phyloP scores from a whole-genome alignment of 257 asterid genomes.

The Solanum pennellii region DNA sequence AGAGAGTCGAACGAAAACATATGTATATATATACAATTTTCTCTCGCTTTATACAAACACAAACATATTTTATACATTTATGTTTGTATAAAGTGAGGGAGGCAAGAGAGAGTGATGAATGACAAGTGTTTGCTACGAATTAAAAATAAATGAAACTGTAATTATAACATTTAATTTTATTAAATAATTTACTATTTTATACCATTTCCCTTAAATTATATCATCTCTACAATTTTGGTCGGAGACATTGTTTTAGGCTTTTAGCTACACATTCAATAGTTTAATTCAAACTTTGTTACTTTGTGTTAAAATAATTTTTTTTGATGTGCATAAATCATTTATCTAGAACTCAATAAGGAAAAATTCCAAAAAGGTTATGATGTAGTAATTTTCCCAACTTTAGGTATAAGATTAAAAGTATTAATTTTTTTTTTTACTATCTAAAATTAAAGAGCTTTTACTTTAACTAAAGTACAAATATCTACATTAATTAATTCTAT shows the following conservation, averaged over 20 bases:
- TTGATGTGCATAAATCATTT: background rate
- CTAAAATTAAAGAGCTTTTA: background rate
- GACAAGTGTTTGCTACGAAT: too few relatives aligned
- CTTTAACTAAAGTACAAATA: background rate
- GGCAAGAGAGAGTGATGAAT: too few relatives aligned
- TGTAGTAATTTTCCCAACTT: background rate
- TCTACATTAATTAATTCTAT: background rate
- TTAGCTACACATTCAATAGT: background rate
- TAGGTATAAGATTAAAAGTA: background rate
- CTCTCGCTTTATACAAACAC: too few relatives aligned
- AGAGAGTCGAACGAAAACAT: too few relatives aligned
- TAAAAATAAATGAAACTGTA: too few relatives aligned
- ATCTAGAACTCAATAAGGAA: background rate
- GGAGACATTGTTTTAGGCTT: background rate
- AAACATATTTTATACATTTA: too few relatives aligned
- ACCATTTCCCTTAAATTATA: too few relatives aligned
- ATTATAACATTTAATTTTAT: too few relatives aligned
- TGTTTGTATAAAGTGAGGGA: too few relatives aligned
- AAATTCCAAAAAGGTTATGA: background rate
- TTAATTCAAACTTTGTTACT: background rate
- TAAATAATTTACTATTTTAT: too few relatives aligned
- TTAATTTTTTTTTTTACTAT: background rate
- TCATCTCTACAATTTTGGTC: too few relatives aligned
- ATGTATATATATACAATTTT: too few relatives aligned
- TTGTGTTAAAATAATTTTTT: rapidly evolving